phyloP scores from a whole-genome alignment of 2,329 filamentous ascomycete species.

The Colletotrichum tabaci region DNA sequence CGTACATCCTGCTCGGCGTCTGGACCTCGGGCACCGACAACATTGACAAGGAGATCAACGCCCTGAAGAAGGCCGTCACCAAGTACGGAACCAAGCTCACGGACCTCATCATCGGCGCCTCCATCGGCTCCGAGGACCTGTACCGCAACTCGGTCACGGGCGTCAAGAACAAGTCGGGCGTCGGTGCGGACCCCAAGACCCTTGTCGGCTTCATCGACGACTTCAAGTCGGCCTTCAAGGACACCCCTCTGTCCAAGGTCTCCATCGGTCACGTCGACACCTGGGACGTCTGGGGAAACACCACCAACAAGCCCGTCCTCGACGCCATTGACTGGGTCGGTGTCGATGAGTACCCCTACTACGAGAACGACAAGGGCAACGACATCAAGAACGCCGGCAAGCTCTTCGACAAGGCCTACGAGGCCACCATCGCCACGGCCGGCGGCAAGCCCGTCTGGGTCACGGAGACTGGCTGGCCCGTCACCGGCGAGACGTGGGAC shows the following conservation, averaged over 20 bases:
- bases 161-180: constrained; percentile 72
- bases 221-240: constrained; percentile 71
- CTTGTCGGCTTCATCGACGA: constrained; percentile 77
- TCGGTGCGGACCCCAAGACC: constrained; percentile 71
- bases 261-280: constrained; percentile 79
- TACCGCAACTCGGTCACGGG: constrained; percentile 76
- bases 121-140: constrained; percentile 77
- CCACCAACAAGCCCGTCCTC: constrained; percentile 72
- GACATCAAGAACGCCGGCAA: constrained; percentile 67
- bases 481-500: constrained; percentile 67
- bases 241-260: constrained; percentile 59
- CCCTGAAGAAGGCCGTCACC: constrained; percentile 69
- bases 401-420: constrained; percentile 68
- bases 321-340: constrained; percentile 76
- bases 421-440: constrained; percentile 61
- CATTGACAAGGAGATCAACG: constrained; percentile 73
- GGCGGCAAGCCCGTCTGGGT: constrained; percentile 71
- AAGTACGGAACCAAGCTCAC: constrained; percentile 66
- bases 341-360: constrained; percentile 78
- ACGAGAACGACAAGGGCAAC: constrained; percentile 70
- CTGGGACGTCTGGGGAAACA: constrained; percentile 75
- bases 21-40: constrained; percentile 71
- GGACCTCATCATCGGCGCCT: constrained; percentile 74
- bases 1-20: constrained; percentile 74
- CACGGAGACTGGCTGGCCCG: constrained; percentile 78